Base-by-base conservation (phyloP, 1,284 basidiomycete species). In the Pterulicium gracile region DNA sequence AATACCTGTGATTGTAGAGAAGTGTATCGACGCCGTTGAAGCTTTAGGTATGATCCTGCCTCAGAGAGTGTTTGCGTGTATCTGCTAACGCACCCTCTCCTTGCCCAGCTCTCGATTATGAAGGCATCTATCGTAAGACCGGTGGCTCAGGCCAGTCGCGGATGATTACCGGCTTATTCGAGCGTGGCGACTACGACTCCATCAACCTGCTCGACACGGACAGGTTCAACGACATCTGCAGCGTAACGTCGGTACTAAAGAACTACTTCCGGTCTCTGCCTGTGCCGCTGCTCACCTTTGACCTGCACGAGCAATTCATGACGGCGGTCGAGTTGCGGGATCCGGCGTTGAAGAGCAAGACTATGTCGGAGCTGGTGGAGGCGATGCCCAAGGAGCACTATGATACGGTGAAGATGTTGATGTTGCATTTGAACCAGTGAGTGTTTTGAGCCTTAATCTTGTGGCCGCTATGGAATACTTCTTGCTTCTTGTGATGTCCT, bases 51-150 rank as follows among this genome's bases (percentile, higher is more conserved):
- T 52, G 81, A 68, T 18, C 13, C 34, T 18, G 15, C 22, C 43
- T 15, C 15, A 14, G 3, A 10, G 15, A 2, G 34, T 24, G 39
- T 17, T 22, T 5, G 17, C n/a, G n/a, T n/a, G 19, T 50, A 39
- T 43, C 48, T 13, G 12, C 40, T 39, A 24, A 44, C 44, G 40
- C 12, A 32, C 20, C n/a, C n/a, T n/a, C n/a, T 42, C 12, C 14
- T 19, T 36, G 22, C 45, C 13, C 53, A 86, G 87, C 85, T n/a
- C 70, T 95, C 63, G 87, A 91, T 52, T 91, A 90, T 57, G 91
- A 95, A 62, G 91, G 95, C 12, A 92, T 98, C 54, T 98, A 98
- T 65, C 90, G 96, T 51, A 98, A 98, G 69, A 91, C 88, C 0
- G 96, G 96, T 18, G 96, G 96, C 3, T 83, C 88, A 24, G 80